Evolutionary conservation across 176 grass and related monocot species (phyloP).

Genomic region (Oryza officinalis): DNA sequence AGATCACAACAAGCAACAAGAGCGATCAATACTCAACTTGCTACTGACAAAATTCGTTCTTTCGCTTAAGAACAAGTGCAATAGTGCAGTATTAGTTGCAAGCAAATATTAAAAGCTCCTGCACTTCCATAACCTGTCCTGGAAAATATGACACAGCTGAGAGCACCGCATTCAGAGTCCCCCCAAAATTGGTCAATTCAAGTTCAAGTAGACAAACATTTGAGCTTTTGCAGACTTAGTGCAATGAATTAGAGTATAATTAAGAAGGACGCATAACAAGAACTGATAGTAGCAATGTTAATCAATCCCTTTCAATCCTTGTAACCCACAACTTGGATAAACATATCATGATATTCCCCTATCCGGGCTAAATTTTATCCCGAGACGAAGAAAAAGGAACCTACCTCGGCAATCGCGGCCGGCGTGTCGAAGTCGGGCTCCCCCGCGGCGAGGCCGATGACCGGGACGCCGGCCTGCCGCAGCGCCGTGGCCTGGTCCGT

Average conservation of each 20-base stretch:
- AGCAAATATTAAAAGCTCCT: not conserved
- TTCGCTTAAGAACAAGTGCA: not conserved
- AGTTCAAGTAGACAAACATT: not conserved
- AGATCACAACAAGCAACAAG: constrained; percentile 16
- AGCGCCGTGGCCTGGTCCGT: constrained; percentile 71
- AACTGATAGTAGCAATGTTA: not conserved
- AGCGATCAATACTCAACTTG: not conserved
- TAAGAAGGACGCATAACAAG: not conserved
- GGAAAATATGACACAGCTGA: not conserved
- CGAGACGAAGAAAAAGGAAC: not conserved
- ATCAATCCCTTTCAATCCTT: not conserved
- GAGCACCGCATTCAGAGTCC: not conserved
- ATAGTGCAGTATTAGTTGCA: not conserved
- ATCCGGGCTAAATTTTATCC: not conserved
- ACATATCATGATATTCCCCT: not conserved
- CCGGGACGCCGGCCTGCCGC: constrained; percentile 54
- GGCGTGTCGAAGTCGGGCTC: constrained; percentile 80
- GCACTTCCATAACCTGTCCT: not conserved
- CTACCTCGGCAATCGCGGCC: constrained; percentile 52
- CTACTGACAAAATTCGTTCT: not conserved
- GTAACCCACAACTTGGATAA: not conserved
- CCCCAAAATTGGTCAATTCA: not conserved
- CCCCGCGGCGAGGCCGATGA: constrained; percentile 72
- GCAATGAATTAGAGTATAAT: not conserved
- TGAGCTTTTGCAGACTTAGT: not conserved